Base-by-base conservation (phyloP, 1,139 yeast species). In the Kodamaea ohmeri region DNA sequence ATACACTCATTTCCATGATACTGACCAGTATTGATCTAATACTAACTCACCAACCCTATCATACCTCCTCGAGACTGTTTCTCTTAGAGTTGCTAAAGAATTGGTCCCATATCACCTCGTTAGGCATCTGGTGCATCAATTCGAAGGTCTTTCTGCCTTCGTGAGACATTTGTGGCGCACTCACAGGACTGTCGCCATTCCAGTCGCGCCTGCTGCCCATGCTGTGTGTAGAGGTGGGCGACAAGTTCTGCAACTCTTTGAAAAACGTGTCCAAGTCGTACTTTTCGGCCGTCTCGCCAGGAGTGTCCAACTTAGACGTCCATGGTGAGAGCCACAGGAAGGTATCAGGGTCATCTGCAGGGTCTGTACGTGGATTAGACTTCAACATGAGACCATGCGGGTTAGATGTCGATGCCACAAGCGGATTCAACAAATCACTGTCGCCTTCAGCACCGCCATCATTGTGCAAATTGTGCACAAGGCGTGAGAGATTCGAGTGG, bases 21-120 rank as follows among this genome's bases (percentile, higher is more conserved):
- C n/a, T n/a, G n/a, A n/a, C n/a, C n/a, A n/a, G n/a, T n/a, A n/a
- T n/a, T n/a, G n/a, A n/a, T n/a, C n/a, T n/a, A n/a, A n/a, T n/a
- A n/a, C n/a, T n/a, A n/a, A n/a, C n/a, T n/a, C n/a, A n/a, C n/a
- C n/a, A n/a, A n/a, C n/a, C n/a, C n/a, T n/a, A 20, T 20, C 22
- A 7, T 20, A 6, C 22, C 22, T 20, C 22, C 9, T 32, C 35
- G n/a, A 33, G 18, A 26, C 36, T 25, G 31, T 21, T 25, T 5
- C 30, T 13, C 18, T 25, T 25, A 4, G 29, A 25, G 17, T 27
- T 33, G n/a, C 38, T 56, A 52, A 83, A 82, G 47, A 79, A 82
- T 50, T 83, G 89, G 47, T 81, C 90, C 92, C 92, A 84, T 34
- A 83, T 80, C 25, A 83, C 71, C 33, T 83, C 86, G 18, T 77